Percentiles rank a stretch among this genome's conserved stretches.
These are phyloP conservation scores for Apiospora malaysiana DNA, from an alignment of 2,329 filamentous ascomycete species.

Conservation along the genomic window DNA sequence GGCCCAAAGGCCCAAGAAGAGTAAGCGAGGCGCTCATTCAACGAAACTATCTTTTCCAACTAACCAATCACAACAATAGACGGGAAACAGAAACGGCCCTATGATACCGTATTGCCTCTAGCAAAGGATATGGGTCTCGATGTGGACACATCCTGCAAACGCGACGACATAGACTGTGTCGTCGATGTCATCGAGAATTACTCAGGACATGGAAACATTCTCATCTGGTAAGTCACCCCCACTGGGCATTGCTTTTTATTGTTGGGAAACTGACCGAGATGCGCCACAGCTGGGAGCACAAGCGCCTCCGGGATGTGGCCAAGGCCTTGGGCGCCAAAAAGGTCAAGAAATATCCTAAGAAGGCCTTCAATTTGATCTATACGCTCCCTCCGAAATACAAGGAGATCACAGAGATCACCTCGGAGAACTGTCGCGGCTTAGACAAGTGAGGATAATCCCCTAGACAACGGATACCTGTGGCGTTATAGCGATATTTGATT, in stretches of 20 bases:
- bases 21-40: conserved; percentile 35
- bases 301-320: conserved; percentile 56
- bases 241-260: no score
- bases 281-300: conserved; percentile 60
- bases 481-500: not conserved
- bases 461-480: not conserved
- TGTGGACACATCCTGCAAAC: conserved; percentile 61
- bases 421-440: conserved; percentile 60
- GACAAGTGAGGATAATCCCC: conserved; percentile 38
- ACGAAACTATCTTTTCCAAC: not conserved
- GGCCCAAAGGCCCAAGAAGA: conserved; percentile 57
- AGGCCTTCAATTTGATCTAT: conserved; percentile 63
- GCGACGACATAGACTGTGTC: conserved; percentile 62
- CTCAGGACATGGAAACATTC: conserved; percentile 57
- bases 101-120: conserved; percentile 62
- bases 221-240: conserved; percentile 53
- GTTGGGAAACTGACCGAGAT: not conserved
- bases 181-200: conserved; percentile 54
- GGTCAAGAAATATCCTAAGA: conserved; percentile 55
- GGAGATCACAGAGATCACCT: conserved; percentile 49
- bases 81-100: conserved; percentile 58
- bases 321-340: conserved; percentile 54
- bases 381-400: conserved; percentile 57
- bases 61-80: conserved; percentile 38
- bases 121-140: conserved; percentile 59